Conservation (phyloP, 2,329 filamentous ascomycete species). For the Trematosphaeria pertusa region DNA sequence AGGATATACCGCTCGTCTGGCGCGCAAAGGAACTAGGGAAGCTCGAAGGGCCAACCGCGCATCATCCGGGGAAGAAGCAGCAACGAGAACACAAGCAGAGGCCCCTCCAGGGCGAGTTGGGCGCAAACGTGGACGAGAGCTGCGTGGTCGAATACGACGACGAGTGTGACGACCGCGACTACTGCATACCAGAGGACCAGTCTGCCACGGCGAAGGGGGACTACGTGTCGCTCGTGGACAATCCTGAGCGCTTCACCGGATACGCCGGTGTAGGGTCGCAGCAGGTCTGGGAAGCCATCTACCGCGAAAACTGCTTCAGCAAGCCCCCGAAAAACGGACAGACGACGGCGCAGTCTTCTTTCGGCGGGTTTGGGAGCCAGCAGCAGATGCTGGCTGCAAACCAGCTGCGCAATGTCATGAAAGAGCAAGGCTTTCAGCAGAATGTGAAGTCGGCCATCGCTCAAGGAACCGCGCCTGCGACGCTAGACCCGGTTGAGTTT, state of each 20-base stretch:
- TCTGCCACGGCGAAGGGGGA: slow-evolving; percentile 85
- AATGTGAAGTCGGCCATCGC: slow-evolving; percentile 65
- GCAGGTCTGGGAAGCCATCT: slow-evolving; percentile 96
- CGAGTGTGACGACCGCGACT: slow-evolving; percentile 95
- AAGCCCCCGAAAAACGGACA: slow-evolving; percentile 48
- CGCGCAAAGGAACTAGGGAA: slow-evolving; percentile 90
- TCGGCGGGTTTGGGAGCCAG: slow-evolving; percentile 52
- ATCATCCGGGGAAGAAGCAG: slow-evolving; percentile 79
- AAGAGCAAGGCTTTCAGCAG: slow-evolving; percentile 66
- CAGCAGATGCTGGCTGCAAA: slow-evolving; percentile 62
- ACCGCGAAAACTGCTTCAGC: slow-evolving; percentile 94
- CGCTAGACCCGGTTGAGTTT: slow-evolving; percentile 72
- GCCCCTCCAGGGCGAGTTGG: slow-evolving; percentile 82
- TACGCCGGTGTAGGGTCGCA: slow-evolving; percentile 84
- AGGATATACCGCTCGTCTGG: slow-evolving; percentile 92
- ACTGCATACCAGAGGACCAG: slow-evolving; percentile 95
- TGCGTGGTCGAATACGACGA: slow-evolving; percentile 98
- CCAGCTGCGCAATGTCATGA: slow-evolving; percentile 67
- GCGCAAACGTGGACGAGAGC: slow-evolving; percentile 88
- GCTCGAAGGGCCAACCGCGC: slow-evolving; percentile 87
- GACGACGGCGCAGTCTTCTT: slow-evolving; percentile 41
- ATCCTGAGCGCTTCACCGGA: slow-evolving; percentile 94
- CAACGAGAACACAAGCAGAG: slow-evolving; percentile 74
- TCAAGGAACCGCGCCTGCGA: slow-evolving; percentile 61
- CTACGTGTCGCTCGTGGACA: slow-evolving; percentile 92